Percentiles rank a stretch among this genome's conserved stretches.
These are phyloP conservation scores for Claviceps digitariae DNA, from an alignment of 2,329 filamentous ascomycete species.

Conservation along the genomic window DNA sequence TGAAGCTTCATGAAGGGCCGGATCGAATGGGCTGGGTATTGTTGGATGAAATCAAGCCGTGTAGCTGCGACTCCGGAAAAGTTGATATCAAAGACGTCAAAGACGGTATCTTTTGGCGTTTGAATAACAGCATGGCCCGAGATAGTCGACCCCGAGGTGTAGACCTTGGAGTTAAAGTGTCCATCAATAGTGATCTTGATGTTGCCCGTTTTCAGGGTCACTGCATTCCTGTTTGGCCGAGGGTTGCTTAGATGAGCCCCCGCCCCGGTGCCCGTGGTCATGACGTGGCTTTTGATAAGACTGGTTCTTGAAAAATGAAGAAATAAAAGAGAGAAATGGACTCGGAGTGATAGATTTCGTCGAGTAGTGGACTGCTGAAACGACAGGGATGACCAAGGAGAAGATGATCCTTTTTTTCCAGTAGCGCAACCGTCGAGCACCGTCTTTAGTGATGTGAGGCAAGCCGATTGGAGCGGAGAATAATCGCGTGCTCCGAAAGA, in stretches of 20 bases:
- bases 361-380: background rate
- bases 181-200: slow-evolving; percentile 37
- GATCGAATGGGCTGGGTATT: slow-evolving; percentile 31
- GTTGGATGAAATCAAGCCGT: slow-evolving; percentile 35
- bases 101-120: slow-evolving; percentile 30
- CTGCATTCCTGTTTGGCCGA: background rate
- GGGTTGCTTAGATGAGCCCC: background rate
- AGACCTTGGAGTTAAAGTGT: slow-evolving; percentile 41
- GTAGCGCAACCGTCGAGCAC: background rate
- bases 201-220: slow-evolving; percentile 5
- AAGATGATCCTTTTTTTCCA: background rate
- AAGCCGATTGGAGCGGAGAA: slow-evolving; percentile 1
- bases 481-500: background rate
- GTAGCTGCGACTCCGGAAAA: slow-evolving; percentile 38
- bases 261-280: background rate
- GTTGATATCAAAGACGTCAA: slow-evolving; percentile 38
- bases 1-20: slow-evolving; percentile 42
- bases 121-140: slow-evolving; percentile 34
- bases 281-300: background rate
- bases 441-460: background rate
- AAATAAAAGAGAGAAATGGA: too few relatives aligned
- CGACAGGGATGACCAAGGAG: background rate
- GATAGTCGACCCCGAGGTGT: slow-evolving; percentile 39
- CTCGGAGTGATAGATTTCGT: too few relatives aligned
- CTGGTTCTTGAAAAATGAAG: too few relatives aligned